Conservation (phyloP, 352 stramenopile genomes). For the Pythium periplocum region DNA sequence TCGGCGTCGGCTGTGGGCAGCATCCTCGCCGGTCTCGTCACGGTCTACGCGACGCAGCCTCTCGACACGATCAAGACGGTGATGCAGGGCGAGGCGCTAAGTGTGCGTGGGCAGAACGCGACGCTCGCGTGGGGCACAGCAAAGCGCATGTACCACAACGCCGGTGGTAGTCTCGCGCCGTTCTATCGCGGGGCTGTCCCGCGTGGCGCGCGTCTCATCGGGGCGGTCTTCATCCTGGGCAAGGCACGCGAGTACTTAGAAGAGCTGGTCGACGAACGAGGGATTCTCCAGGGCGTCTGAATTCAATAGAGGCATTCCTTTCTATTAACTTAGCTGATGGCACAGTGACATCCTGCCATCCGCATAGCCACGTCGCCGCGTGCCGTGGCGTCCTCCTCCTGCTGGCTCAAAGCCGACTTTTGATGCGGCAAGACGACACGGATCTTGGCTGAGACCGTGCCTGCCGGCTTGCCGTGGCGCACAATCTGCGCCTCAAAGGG, state of each 20-base stretch:
- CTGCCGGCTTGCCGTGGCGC: constrained; percentile 50
- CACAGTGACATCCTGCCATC: constrained; percentile 40
- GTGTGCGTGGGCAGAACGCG: constrained; percentile 23
- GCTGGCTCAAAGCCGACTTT: background rate
- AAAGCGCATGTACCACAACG: constrained; percentile 38
- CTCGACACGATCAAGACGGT: constrained; percentile 85
- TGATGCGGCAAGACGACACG: constrained; percentile 59
- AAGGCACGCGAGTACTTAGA: constrained; percentile 68
- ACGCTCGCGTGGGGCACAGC: constrained; percentile 39
- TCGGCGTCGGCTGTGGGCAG: constrained; percentile 63
- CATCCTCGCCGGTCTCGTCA: constrained; percentile 62
- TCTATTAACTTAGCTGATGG: background rate
- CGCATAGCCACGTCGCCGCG: constrained; percentile 13
- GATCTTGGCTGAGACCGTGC: constrained; percentile 43
- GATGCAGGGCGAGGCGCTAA: constrained; percentile 74
- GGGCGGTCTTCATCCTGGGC: constrained; percentile 79
- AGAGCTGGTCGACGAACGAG: constrained; percentile 61
- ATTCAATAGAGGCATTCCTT: constrained; percentile 9
- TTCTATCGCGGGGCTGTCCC: constrained; percentile 76
- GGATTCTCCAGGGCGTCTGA: constrained; percentile 29
- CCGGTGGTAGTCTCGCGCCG: constrained; percentile 27
- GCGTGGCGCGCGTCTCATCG: constrained; percentile 71
- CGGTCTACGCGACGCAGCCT: constrained; percentile 70
- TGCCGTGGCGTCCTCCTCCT: background rate
- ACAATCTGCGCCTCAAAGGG: constrained; percentile 48